A percentile compares a stretch with the other conserved stretches of the same genome.
Conservation (phyloP, 805 yeast genomes). For the Wickerhamomyces alni region DNA sequence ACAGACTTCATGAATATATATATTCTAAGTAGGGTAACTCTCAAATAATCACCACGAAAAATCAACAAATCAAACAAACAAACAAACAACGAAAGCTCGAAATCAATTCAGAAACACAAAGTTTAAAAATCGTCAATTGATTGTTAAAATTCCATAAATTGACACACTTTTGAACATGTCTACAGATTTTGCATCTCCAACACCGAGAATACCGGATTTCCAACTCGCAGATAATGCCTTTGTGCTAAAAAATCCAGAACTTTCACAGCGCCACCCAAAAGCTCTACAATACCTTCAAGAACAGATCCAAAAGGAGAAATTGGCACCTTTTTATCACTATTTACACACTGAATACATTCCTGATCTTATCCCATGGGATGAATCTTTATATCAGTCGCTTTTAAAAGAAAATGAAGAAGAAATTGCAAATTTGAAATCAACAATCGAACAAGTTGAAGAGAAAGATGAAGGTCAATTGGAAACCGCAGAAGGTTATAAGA, state of each 20-base stretch:
- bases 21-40: too few species aligned
- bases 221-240: constrained; percentile 77
- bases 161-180: constrained; percentile 4
- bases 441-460: constrained; percentile 44
- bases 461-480: constrained; percentile 82
- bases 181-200: constrained; percentile 5
- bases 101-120: too few species aligned
- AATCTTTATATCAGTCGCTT: constrained; percentile 46
- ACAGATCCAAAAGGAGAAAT: constrained; percentile 50
- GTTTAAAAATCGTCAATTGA: too few species aligned
- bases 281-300: constrained; percentile 41
- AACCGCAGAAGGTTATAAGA: constrained; percentile 65
- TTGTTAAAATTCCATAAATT: neutral
- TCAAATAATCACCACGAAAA: too few species aligned
- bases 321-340: constrained; percentile 81
- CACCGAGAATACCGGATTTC: constrained; percentile 67
- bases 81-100: too few species aligned
- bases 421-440: constrained; percentile 39
- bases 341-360: constrained; percentile 42
- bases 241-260: constrained; percentile 39
- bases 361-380: constrained; percentile 51
- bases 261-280: constrained; percentile 34
- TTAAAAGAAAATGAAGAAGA: constrained; percentile 47
- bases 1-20: too few species aligned
- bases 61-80: too few species aligned